These are phyloP conservation scores for Psilocybe cubensis DNA, from an alignment of 768 basidiomycete species.

Conservation along the genomic window DNA sequence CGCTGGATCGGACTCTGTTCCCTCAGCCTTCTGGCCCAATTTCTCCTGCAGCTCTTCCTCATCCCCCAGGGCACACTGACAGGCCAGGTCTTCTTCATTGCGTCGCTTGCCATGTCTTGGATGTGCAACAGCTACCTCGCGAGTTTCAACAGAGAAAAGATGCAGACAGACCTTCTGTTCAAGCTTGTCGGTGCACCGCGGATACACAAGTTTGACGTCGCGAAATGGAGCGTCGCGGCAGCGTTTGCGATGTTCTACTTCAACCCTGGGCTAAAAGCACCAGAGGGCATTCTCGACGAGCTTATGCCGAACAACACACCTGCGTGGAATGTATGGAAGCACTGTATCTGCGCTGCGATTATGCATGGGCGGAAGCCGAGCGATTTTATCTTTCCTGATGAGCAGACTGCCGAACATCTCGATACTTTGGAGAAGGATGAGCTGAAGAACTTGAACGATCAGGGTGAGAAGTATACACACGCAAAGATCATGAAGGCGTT, in stretches of 20 bases:
- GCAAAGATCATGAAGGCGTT: not conserved
- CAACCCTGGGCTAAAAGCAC: not conserved
- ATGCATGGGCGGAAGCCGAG: not conserved
- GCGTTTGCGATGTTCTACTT: conserved; percentile 11
- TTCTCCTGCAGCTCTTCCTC: conserved; percentile 17
- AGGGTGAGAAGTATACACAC: not conserved
- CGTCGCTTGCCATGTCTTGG: conserved; percentile 17
- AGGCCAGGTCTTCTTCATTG: conserved; percentile 16
- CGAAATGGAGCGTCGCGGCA: conserved; percentile 6
- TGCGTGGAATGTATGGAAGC: conserved; percentile 13
- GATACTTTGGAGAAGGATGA: not conserved
- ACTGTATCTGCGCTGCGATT: conserved; percentile 5
- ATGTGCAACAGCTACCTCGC: conserved; percentile 17
- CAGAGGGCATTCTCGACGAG: conserved; percentile 4
- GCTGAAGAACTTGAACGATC: not conserved
- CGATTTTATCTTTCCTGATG: not conserved
- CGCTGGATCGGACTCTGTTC: conserved; percentile 14
- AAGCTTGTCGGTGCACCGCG: conserved; percentile 5
- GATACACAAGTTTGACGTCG: not conserved
- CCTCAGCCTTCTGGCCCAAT: conserved; percentile 12
- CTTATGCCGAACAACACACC: conserved; percentile 15
- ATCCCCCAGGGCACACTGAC: conserved; percentile 13
- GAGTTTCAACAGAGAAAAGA: conserved; percentile 7
- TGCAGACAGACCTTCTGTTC: conserved; percentile 14
- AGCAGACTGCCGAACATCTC: no score